Evolutionary conservation across 345 rosid species (phyloP).

Genomic region (Psidium guajava): DNA sequence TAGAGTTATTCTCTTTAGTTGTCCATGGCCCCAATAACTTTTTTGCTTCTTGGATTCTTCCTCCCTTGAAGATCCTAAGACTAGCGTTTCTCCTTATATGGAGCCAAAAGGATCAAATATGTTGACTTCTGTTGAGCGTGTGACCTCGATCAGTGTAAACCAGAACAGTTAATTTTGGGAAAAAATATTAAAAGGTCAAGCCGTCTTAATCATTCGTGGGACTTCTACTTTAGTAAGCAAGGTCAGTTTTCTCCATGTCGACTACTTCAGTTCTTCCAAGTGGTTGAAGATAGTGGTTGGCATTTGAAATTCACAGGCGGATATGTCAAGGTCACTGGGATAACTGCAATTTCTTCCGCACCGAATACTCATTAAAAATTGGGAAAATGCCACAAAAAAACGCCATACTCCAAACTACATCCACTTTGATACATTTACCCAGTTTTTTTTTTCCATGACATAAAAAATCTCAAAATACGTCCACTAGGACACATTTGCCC

Average conservation of each 20-base stretch:
- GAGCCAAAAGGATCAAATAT: not conserved
- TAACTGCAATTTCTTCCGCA: not conserved
- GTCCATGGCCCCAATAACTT: not conserved
- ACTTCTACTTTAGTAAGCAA: not conserved
- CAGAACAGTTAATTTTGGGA: not conserved
- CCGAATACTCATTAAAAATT: not conserved
- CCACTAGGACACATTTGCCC: no score
- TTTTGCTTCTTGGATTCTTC: not conserved
- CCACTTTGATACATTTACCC: no score
- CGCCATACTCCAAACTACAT: no score
- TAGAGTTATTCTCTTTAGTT: not conserved
- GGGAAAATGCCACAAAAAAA: no score
- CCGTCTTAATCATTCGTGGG: not conserved
- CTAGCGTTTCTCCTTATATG: not conserved
- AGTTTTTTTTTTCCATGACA: no score
- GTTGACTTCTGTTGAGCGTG: conserved; percentile 1
- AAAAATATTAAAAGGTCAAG: not conserved
- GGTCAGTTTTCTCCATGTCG: not conserved
- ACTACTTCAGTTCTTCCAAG: not conserved
- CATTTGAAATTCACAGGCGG: not conserved
- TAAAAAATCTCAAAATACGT: no score
- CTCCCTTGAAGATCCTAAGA: not conserved
- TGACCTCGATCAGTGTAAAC: not conserved
- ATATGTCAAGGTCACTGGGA: not conserved
- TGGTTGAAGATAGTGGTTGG: not conserved